phyloP scores from a whole-genome alignment of 345 rosid species.

The Brassica napus region Da-Ae NC_063439.1:19204501-19205000 shows the following conservation, averaged over 20 bases:
- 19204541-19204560: constrained; percentile 74
- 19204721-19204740: constrained; percentile 47
- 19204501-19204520: constrained; percentile 79
- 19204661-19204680: constrained; percentile 85
- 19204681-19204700: constrained; percentile 44
- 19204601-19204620: constrained; percentile 68
- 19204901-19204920: too few species aligned
- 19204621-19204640: constrained; percentile 78
- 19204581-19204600: constrained; percentile 83
- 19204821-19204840: constrained; percentile 76
- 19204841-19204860: constrained; percentile 48
- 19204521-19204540: constrained; percentile 72
- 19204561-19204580: constrained; percentile 83
- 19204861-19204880: too few species aligned
- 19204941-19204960: too few species aligned
- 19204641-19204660: constrained; percentile 92
- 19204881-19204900: too few species aligned
- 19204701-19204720: constrained; percentile 42
- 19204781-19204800: constrained; percentile 98
- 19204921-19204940: too few species aligned
- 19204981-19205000: too few species aligned
- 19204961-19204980: too few species aligned
- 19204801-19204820: constrained; percentile 93
- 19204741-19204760: constrained; percentile 35
- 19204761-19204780: constrained; percentile 84